Evolutionary conservation across 2,329 filamentous ascomycete species (phyloP).

Genomic region (Microdochium trichocladiopsis): DNA sequence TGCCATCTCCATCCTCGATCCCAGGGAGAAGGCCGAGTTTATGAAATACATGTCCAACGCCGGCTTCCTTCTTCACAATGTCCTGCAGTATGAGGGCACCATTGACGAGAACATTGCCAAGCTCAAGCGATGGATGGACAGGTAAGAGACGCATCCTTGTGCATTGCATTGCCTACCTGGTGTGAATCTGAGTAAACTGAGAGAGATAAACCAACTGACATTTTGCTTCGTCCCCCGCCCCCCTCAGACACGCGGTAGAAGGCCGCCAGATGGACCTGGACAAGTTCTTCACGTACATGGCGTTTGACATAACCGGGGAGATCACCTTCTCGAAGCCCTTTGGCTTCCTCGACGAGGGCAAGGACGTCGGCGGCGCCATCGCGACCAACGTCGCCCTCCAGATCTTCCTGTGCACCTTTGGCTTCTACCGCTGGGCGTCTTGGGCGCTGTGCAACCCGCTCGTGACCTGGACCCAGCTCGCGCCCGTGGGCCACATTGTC

Average conservation of each 20-base stretch:
- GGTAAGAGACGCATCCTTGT: no score
- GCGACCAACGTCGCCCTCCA: constrained; percentile 2
- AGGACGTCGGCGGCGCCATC: constrained; percentile 15
- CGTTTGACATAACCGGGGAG: constrained; percentile 19
- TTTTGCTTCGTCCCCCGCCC: background rate
- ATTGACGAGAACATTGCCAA: background rate
- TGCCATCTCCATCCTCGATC: constrained; percentile 5
- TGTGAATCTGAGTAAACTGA: no score
- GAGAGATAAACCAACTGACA: background rate
- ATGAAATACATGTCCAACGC: constrained; percentile 1
- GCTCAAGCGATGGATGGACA: constrained; percentile 1
- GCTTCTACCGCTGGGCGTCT: constrained; percentile 7
- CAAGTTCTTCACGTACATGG: constrained; percentile 8
- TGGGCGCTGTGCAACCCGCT: constrained; percentile 7
- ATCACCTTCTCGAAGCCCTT: constrained; percentile 16
- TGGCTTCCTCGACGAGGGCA: constrained; percentile 16
- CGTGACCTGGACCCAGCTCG: constrained; percentile 6
- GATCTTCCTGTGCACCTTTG: constrained; percentile 1
- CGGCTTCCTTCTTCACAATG: background rate
- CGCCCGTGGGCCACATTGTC: constrained; percentile 6
- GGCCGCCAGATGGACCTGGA: constrained; percentile 4
- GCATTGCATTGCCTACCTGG: no score
- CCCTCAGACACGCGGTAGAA: background rate
- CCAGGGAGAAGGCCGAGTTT: constrained; percentile 6
- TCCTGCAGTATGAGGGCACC: background rate